Conservation (phyloP, 2,329 filamentous ascomycete species). For the Blastomyces percursus region DNA sequence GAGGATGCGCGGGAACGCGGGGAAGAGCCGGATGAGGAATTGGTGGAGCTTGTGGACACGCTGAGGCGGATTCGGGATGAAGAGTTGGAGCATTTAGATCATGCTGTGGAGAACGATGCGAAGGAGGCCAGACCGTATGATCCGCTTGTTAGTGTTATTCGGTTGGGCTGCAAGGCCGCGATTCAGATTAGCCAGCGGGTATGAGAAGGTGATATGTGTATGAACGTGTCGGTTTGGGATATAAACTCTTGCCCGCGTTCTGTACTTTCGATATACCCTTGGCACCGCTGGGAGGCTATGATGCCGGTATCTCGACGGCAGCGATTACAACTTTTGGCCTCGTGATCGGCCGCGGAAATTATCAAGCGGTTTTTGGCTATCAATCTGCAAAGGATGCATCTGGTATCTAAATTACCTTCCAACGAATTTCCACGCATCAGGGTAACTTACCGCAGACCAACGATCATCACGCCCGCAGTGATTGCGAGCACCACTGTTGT, state of each 20-base stretch:
- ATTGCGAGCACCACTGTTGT: too few species aligned
- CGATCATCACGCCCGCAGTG: too few species aligned
- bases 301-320: not conserved
- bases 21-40: slow-evolving; percentile 68
- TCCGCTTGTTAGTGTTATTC: slow-evolving; percentile 73
- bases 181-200: slow-evolving; percentile 66
- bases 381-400: not conserved
- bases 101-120: slow-evolving; percentile 86
- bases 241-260: not conserved
- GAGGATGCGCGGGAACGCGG: slow-evolving; percentile 62
- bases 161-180: slow-evolving; percentile 79
- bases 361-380: not conserved
- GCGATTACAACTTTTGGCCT: not conserved
- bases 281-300: not conserved
- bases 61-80: slow-evolving; percentile 83
- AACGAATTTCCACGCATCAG: not conserved
- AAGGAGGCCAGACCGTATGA: slow-evolving; percentile 85
- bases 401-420: not conserved
- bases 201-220: slow-evolving; percentile 16
- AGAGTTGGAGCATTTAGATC: slow-evolving; percentile 91
- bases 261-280: not conserved
- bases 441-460: not conserved
- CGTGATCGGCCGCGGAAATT: not conserved
- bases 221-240: not conserved
- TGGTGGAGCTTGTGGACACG: slow-evolving; percentile 59